Conservation (phyloP, 768 basidiomycete species). For the Mrakia gelida region DNA sequence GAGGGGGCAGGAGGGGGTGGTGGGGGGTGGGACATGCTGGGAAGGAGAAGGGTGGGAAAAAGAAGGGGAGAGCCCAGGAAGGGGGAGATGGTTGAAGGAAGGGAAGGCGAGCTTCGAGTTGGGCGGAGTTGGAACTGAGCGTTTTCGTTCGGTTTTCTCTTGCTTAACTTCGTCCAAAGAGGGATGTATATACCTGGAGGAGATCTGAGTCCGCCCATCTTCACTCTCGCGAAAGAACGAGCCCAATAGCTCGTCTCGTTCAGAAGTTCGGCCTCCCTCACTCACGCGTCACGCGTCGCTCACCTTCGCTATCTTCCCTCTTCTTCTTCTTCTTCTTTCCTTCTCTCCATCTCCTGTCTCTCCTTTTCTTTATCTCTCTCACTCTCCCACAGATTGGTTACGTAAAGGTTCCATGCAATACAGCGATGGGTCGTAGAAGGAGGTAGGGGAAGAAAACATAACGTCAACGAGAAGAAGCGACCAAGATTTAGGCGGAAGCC, state of each 20-base stretch:
- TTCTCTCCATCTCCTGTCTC: background rate
- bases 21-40: background rate
- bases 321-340: background rate
- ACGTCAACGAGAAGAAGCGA: background rate
- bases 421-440: background rate
- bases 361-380: background rate
- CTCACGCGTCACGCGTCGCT: background rate
- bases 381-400: no score
- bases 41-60: background rate
- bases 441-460: background rate
- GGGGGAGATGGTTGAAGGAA: background rate
- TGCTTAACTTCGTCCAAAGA: no score
- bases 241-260: background rate
- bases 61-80: background rate
- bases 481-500: constrained; percentile 32
- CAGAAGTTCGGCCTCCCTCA: background rate
- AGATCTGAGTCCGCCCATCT: no score
- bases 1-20: background rate
- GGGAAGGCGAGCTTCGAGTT: background rate
- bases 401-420: background rate
- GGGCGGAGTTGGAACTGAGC: no score
- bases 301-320: background rate
- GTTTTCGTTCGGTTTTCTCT: no score
- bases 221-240: no score
- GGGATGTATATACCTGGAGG: background rate